Evolutionary conservation across 352 stramenopile genomes (phyloP).

Genomic region (Phytopythium oedochilum): DNA sequence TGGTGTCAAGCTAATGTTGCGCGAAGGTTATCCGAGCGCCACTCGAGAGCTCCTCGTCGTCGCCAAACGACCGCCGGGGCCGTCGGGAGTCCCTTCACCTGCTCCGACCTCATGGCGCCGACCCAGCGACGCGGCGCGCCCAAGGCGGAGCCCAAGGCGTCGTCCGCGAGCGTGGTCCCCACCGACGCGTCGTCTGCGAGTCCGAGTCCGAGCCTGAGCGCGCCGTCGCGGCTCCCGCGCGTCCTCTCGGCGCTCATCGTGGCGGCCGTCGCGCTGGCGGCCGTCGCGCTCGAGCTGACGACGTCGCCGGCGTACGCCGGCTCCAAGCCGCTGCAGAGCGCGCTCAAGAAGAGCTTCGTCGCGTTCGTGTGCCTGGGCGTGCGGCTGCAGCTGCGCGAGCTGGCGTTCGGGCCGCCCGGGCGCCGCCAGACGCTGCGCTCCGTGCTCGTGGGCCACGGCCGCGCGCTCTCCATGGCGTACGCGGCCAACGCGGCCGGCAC

Average conservation of each 20-base stretch:
- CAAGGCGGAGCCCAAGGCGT: not conserved
- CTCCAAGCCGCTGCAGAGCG: constrained; percentile 31
- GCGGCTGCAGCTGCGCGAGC: constrained; percentile 33
- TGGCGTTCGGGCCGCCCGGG: constrained; percentile 29
- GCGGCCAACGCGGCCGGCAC: constrained; percentile 62
- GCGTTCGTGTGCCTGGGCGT: constrained; percentile 52
- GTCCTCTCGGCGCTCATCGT: constrained; percentile 25
- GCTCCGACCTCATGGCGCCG: not conserved
- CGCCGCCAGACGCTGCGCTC: constrained; percentile 31
- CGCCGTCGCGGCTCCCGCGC: not conserved
- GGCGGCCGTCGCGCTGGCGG: constrained; percentile 25
- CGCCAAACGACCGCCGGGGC: no score
- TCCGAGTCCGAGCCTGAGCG: not conserved
- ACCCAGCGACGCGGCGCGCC: not conserved
- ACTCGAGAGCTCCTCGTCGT: not conserved
- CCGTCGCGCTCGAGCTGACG: constrained; percentile 52
- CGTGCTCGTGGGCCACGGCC: constrained; percentile 23
- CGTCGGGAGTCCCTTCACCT: not conserved
- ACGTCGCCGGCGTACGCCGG: constrained; percentile 42
- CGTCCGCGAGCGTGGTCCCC: not conserved
- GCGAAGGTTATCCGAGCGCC: no score
- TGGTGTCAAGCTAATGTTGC: no score
- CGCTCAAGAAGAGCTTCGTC: constrained; percentile 57
- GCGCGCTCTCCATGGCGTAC: constrained; percentile 46
- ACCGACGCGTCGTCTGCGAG: not conserved